Conservation (phyloP, 169 alveolate genomes). For the Eimeria sp. region DNA sequence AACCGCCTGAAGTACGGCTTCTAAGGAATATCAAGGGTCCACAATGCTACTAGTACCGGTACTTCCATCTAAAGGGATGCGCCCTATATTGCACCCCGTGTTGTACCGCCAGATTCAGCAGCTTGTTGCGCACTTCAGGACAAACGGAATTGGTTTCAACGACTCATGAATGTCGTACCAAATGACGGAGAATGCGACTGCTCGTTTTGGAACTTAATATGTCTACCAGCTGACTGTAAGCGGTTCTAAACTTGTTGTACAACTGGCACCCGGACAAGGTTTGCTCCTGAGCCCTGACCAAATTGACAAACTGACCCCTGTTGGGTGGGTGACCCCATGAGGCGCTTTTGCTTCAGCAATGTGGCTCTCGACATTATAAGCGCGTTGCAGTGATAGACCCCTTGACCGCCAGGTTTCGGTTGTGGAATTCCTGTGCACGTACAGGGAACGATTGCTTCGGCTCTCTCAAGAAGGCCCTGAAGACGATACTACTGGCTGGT, state of each 20-base stretch:
- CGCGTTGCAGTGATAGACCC: background rate
- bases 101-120: background rate
- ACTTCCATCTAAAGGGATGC: background rate
- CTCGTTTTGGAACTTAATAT: conserved; percentile 55
- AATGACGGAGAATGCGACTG: conserved; percentile 73
- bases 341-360: background rate
- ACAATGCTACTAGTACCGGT: background rate
- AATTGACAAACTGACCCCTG: background rate
- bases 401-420: background rate
- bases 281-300: background rate
- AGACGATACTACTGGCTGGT: conserved; percentile 45
- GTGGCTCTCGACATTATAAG: background rate
- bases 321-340: background rate
- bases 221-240: conserved; percentile 76
- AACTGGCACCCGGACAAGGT: background rate
- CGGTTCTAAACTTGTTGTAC: background rate
- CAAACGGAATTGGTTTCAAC: conserved; percentile 58
- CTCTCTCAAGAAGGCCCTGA: conserved; percentile 45
- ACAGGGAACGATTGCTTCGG: conserved; percentile 75
- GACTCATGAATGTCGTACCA: conserved; percentile 67
- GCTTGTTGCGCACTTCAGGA: conserved; percentile 49
- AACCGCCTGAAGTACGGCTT: conserved; percentile 48
- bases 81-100: background rate
- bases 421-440: background rate
- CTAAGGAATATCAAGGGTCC: background rate